These are phyloP conservation scores for Tubosaeta brunneosetosa DNA, from an alignment of 768 basidiomycete species.

Conservation along the genomic window DNA sequence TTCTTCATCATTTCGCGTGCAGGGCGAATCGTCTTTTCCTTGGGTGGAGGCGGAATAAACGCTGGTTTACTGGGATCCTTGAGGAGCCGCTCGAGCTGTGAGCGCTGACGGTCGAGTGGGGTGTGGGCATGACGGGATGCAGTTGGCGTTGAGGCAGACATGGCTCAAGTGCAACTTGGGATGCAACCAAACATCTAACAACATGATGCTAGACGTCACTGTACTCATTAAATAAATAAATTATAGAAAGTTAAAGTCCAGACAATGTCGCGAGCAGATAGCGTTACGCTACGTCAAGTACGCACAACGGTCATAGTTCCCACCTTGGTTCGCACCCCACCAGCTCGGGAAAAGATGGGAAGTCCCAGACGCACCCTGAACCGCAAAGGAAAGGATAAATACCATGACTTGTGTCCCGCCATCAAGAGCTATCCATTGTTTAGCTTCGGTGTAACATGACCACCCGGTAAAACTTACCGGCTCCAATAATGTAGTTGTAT, in stretches of 20 bases:
- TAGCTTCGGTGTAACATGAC: background rate
- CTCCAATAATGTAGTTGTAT: constrained; percentile 65
- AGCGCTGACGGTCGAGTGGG: constrained; percentile 48
- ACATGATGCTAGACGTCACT: constrained; percentile 10
- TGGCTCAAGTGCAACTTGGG: background rate
- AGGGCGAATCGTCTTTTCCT: constrained; percentile 76
- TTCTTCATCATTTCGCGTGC: constrained; percentile 99
- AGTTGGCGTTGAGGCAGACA: constrained; percentile 28
- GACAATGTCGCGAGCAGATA: no score
- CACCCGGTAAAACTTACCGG: constrained; percentile 31
- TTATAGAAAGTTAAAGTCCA: no score
- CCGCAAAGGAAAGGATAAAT: constrained; percentile 46
- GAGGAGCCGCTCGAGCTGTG: constrained; percentile 81
- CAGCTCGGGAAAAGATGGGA: constrained; percentile 43
- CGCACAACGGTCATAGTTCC: constrained; percentile 8
- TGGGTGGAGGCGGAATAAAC: constrained; percentile 71
- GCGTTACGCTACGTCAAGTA: background rate
- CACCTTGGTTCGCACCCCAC: no score
- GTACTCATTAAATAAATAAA: no score
- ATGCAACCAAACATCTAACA: constrained; percentile 22
- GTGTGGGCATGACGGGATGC: constrained; percentile 44
- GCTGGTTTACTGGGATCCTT: constrained; percentile 85
- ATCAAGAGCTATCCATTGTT: constrained; percentile 28
- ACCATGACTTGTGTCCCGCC: constrained; percentile 49
- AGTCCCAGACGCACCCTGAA: constrained; percentile 48